Base-by-base conservation (phyloP, 768 basidiomycete genomes). In the Psilocybe cyanescens region DNA sequence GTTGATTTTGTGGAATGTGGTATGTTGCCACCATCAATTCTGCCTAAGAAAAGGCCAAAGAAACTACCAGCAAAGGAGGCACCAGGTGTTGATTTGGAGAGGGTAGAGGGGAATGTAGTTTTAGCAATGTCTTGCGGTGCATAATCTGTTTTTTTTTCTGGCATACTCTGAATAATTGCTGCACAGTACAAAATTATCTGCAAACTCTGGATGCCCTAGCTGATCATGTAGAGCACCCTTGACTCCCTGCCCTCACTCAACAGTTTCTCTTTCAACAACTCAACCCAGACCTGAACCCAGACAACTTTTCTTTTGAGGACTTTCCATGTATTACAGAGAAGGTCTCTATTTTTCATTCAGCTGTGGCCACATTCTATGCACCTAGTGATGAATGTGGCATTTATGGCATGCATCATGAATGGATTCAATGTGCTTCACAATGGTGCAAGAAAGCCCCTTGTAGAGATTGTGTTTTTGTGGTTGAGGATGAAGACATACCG, bases 361-460 rank as follows among this genome's bases (percentile, higher is more conserved):
- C 76, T 8, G 16, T 37, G 16, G 65, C 75, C 3, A 61, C 30
- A 2, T 76, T 70, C 52, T 71, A 69, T 65, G 72, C 76, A 16
- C 76, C 76, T 24, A 78, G 76, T 68, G 68, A 77, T 56, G 46
- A 59, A n/a, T 71, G 63, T 58, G 74, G 75, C 3, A 54, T 67
- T 8, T 49, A 61, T 1, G 65, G 75, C 16, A 64, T 71, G 67
- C 44, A 49, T 24, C 65, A 58, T 28, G 73, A 76, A 63, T 54
- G 55, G 8, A 77, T 78, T 33, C 59, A 65, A 2, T 55, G 72
- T 2, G 70, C 60, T 8, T 64, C 57, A 19, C 64, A 63, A 4
- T 78, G 74, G 74, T 59, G 65, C 14, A 60, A 63, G 16, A 70
- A 68, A 2, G 46, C 61, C n/a, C 41, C 64, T n/a, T 49, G 70